Percentiles rank a stretch among this genome's conserved stretches.
Conservation (phyloP, 1,284 basidiomycete genomes). For the Meripilus lineatus region DNA sequence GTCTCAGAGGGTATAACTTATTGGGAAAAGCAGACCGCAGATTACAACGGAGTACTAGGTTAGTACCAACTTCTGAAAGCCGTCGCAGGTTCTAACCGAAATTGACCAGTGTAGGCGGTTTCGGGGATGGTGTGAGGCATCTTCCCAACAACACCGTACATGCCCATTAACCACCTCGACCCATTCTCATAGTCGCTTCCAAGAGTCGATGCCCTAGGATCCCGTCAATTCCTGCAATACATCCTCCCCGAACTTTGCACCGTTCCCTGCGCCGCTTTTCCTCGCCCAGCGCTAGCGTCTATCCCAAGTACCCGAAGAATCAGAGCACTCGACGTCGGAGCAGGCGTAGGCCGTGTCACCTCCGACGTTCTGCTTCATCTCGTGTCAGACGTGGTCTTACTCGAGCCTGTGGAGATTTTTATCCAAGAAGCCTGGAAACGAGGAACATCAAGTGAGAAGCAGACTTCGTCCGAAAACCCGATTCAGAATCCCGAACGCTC, state of each 20-base stretch:
- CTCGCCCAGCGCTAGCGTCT: slow-evolving; percentile 23
- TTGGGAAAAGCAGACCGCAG: slow-evolving; percentile 73
- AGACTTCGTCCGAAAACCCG: too few relatives aligned
- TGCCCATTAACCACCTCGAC: slow-evolving; percentile 7
- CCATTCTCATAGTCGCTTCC: slow-evolving; percentile 67
- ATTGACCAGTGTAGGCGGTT: slow-evolving; percentile 48
- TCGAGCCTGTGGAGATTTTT: slow-evolving; percentile 83
- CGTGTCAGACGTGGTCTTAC: slow-evolving; percentile 78
- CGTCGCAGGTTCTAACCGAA: slow-evolving; percentile 5
- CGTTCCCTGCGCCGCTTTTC: slow-evolving; percentile 69
- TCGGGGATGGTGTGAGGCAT: slow-evolving; percentile 59
- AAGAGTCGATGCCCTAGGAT: slow-evolving; percentile 82
- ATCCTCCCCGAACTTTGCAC: slow-evolving; percentile 75
- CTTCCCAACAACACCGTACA: slow-evolving; percentile 1
- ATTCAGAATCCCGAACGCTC: slow-evolving; percentile 9
- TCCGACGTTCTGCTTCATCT: slow-evolving; percentile 81
- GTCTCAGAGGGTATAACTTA: slow-evolving; percentile 69
- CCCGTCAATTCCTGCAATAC: slow-evolving; percentile 79
- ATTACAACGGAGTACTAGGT: slow-evolving; percentile 68
- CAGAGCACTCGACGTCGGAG: slow-evolving; percentile 85
- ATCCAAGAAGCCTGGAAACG: slow-evolving; percentile 63
- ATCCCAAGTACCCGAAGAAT: slow-evolving; percentile 35
- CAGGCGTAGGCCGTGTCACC: slow-evolving; percentile 90
- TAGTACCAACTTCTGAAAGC: neutral
- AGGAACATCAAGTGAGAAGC: slow-evolving; percentile 35